These are phyloP conservation scores for Capsella rubella DNA, from an alignment of 441 rosid species.

Conservation along the genomic window DNA sequence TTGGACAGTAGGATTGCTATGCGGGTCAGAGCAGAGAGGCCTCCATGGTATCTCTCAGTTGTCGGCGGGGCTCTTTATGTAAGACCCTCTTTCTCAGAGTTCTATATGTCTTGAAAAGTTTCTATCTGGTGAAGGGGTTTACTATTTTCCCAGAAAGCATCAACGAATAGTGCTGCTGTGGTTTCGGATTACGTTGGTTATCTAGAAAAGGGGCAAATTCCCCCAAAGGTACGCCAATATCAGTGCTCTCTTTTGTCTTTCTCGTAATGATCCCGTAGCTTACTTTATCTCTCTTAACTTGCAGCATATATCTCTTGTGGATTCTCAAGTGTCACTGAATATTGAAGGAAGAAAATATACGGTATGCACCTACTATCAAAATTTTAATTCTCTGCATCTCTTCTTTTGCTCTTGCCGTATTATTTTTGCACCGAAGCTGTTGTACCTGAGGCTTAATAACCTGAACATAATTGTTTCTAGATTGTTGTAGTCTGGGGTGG, in stretches of 20 bases:
- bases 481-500: conserved; percentile 97
- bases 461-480: conserved; percentile 54
- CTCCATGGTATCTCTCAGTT: conserved; percentile 99
- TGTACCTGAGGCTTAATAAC: conserved; percentile 33
- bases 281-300: conserved; percentile 46
- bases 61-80: conserved; percentile 97
- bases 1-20: conserved; percentile 99
- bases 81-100: conserved; percentile 48
- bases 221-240: conserved; percentile 81
- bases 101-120: conserved; percentile 11
- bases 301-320: conserved; percentile 97
- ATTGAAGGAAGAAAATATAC: conserved; percentile 99
- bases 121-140: conserved; percentile 38
- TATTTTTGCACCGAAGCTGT: conserved; percentile 25
- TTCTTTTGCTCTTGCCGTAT: conserved; percentile 25
- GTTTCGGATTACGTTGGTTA: conserved; percentile 99
- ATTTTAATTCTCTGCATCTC: conserved; percentile 23
- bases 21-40: conserved; percentile 99
- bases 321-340: conserved; percentile 97
- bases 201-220: conserved; percentile 99
- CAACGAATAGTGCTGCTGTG: conserved; percentile 92
- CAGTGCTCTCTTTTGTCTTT: conserved; percentile 28
- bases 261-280: conserved; percentile 26
- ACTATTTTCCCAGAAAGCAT: conserved; percentile 86
- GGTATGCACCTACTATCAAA: conserved; percentile 54